A percentile compares a stretch with the other conserved stretches of the same genome.
Conservation (phyloP, 2,329 filamentous ascomycete genomes). For the Fusarium sp. region DNA sequence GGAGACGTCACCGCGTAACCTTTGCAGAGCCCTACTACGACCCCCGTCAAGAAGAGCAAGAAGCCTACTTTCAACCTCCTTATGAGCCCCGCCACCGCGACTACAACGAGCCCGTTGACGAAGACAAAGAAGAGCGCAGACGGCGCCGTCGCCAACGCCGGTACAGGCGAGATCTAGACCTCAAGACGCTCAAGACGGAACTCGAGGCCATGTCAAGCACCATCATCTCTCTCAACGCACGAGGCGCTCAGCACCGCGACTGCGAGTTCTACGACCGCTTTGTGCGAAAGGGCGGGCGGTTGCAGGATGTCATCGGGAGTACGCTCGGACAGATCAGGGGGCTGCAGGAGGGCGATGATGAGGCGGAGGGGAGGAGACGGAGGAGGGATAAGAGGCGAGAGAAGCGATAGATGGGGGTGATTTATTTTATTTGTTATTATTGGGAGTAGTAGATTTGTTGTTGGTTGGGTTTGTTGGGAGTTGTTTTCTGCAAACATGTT, state of each 20-base stretch:
- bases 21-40: constrained; percentile 45
- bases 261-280: constrained; percentile 48
- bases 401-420: constrained; percentile 6
- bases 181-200: constrained; percentile 44
- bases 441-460: background rate
- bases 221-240: constrained; percentile 44
- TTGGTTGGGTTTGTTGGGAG: background rate
- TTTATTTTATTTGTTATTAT: constrained; percentile 13
- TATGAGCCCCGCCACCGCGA: constrained; percentile 19
- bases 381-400: constrained; percentile 24
- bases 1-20: constrained; percentile 40
- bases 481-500: constrained; percentile 1
- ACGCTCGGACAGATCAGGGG: constrained; percentile 45
- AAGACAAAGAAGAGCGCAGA: constrained; percentile 38
- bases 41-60: constrained; percentile 24
- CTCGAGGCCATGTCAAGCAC: constrained; percentile 48
- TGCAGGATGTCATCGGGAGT: constrained; percentile 47
- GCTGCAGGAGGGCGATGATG: constrained; percentile 31
- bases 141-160: constrained; percentile 37
- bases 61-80: constrained; percentile 24
- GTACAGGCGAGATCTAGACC: constrained; percentile 38
- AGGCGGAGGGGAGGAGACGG: constrained; percentile 29
- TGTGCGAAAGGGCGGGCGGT: constrained; percentile 43
- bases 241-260: constrained; percentile 42
- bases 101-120: constrained; percentile 8